A percentile compares a stretch with the other conserved stretches of the same genome.
Evolutionary conservation across 352 stramenopile species (phyloP).

Genomic region (Pythium grandisporangium): DNA sequence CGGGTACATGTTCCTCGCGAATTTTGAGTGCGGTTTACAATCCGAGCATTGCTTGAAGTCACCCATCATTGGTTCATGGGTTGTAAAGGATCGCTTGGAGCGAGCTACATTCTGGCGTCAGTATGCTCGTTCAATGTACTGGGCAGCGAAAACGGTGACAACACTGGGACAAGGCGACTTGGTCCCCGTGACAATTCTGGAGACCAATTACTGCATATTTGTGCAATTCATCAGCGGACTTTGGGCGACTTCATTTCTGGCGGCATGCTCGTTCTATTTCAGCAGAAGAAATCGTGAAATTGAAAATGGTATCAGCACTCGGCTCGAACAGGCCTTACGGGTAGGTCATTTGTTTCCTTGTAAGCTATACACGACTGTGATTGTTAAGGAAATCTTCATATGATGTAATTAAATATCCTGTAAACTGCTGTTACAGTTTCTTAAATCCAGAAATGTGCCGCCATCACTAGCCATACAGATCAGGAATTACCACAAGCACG

Average conservation of each 20-base stretch:
- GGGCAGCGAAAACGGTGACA: slow-evolving; percentile 61
- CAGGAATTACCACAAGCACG: too few relatives aligned
- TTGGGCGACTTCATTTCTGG: slow-evolving; percentile 60
- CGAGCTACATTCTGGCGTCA: slow-evolving; percentile 26
- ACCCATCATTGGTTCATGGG: slow-evolving; percentile 30
- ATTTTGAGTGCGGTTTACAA: slow-evolving; percentile 16
- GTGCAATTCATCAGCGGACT: slow-evolving; percentile 51
- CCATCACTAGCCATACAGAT: too few relatives aligned
- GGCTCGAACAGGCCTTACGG: slow-evolving; percentile 44
- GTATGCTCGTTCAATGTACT: slow-evolving; percentile 56
- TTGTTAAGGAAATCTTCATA: too few relatives aligned
- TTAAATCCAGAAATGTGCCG: too few relatives aligned
- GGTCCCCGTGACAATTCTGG: slow-evolving; percentile 34
- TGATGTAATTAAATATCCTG: too few relatives aligned
- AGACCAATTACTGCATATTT: slow-evolving; percentile 52
- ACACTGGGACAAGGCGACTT: slow-evolving; percentile 63
- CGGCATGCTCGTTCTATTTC: slow-evolving; percentile 68
- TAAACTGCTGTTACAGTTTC: too few relatives aligned
- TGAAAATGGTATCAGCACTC: slow-evolving; percentile 51
- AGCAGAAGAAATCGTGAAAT: slow-evolving; percentile 53
- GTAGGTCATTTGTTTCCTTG: too few relatives aligned
- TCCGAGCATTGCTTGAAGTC: slow-evolving; percentile 12
- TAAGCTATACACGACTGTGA: too few relatives aligned
- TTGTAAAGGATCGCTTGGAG: slow-evolving; percentile 49
- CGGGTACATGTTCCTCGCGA: slow-evolving; percentile 49